Conservation (phyloP, 345 rosid species). For the Hibiscus mutabilis region DNA sequence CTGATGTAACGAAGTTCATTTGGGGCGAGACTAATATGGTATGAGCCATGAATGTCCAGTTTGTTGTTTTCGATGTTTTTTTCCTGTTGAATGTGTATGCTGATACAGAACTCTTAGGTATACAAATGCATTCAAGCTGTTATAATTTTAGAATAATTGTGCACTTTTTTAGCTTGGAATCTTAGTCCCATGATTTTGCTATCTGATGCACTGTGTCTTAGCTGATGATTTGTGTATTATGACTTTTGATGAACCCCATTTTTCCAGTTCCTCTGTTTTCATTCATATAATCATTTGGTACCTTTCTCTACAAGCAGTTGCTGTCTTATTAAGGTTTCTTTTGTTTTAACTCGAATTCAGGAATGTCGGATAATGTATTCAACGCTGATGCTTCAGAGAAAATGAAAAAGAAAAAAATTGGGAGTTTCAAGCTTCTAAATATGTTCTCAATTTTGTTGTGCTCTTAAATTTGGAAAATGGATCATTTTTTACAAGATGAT, state of each 20-base stretch:
- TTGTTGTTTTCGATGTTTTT: conserved; percentile 7
- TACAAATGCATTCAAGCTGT: conserved; percentile 4
- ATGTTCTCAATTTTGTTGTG: no score
- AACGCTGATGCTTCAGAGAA: no score
- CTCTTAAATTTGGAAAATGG: no score
- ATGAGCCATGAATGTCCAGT: conserved; percentile 1
- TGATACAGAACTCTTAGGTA: background rate
- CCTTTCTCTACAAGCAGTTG: no score
- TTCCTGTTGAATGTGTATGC: conserved; percentile 3
- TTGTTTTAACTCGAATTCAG: no score
- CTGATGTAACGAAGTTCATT: background rate
- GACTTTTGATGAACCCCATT: background rate
- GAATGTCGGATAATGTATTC: no score
- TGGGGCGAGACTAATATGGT: background rate
- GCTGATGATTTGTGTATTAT: no score
- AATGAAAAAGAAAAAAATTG: no score
- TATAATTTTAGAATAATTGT: conserved; percentile 12
- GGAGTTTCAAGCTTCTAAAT: no score
- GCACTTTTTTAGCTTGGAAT: conserved; percentile 5
- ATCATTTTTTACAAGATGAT: no score
- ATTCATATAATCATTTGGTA: background rate
- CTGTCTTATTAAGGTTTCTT: no score
- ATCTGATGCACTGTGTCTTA: no score
- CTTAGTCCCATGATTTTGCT: background rate
- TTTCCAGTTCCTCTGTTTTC: background rate